Conservation (phyloP, 2,329 filamentous ascomycete genomes). For the Xylaria sp. region DNA sequence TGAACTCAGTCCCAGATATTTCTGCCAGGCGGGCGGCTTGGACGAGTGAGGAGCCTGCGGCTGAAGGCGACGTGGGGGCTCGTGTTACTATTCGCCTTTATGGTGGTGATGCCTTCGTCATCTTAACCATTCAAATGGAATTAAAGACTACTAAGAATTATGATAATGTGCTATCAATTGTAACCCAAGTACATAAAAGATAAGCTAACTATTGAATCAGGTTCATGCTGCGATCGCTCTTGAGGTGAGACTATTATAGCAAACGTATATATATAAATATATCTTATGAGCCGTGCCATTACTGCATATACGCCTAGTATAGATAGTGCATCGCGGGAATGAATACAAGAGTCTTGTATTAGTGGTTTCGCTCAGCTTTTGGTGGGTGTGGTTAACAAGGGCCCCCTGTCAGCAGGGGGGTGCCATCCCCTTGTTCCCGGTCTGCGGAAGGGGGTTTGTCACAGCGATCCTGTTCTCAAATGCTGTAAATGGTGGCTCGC, state of each 20-base stretch:
- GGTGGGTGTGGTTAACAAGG: conserved; percentile 21
- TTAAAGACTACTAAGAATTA: background rate
- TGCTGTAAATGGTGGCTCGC: conserved; percentile 19
- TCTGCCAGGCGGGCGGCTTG: conserved; percentile 6
- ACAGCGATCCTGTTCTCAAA: conserved; percentile 21
- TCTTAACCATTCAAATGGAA: background rate
- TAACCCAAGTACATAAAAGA: background rate
- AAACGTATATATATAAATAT: background rate
- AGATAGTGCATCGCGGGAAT: conserved; percentile 9
- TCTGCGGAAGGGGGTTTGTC: conserved; percentile 24
- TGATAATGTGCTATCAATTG: background rate
- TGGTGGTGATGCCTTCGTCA: background rate
- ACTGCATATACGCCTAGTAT: conserved; percentile 4
- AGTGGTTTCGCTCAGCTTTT: background rate
- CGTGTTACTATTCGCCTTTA: background rate
- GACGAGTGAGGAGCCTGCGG: background rate
- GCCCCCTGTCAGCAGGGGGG: background rate
- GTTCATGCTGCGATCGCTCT: background rate
- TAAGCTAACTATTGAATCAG: background rate
- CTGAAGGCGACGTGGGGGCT: conserved; percentile 14
- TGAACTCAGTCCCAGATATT: background rate
- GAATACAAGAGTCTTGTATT: conserved; percentile 14
- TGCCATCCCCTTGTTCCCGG: conserved; percentile 27
- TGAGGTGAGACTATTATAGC: background rate
- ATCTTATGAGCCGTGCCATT: background rate